Evolutionary conservation across 2,329 filamentous ascomycete genomes (phyloP), one percentile per base, ranked within the genome.

Genomic region (Colletotrichum abscissum): DNA sequence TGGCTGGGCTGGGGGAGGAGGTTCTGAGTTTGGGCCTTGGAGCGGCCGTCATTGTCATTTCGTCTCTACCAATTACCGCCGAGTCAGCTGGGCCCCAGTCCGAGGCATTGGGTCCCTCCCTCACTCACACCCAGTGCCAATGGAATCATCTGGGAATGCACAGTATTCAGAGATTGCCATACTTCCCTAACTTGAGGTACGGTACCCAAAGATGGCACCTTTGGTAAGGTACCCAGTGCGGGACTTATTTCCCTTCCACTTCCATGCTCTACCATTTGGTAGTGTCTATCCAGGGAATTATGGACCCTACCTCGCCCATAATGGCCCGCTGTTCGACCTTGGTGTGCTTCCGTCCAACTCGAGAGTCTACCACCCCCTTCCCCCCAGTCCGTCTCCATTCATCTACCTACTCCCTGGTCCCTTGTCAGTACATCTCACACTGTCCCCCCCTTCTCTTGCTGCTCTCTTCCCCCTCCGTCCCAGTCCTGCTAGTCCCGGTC

Each of bases 41-140:
- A 57, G 56, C 67, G 28, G 66, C 56, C 35, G 35, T 46, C 22
- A 63, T 58, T 68, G 56, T 67, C 67, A 67, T 67, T 60, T 72
- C 56, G 52, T 72, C 58, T 30, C 68, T 72, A 42, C 58, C 62
- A 58, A 72, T 72, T 54, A 74, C 46, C 62, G 56, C 67, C 71
- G 63, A 74, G 68, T 74, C 72, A 67, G 63, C 72, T 72, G 38
- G 72, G 58, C 72, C 72, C 72, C 63, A 72, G 72, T 74, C 72
- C 72, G 52, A 74, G 72, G 72, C 68, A 57, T 64, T 72, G 72
- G 72, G 72, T 72, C 69, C 52, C 60, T 55, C 57, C 38, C 33
- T n/a, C 30, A 14, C 26, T 46, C 57, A 57, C 19, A 57, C 42
- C 55, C 63, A 38, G 55, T 54, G 46, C 64, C n/a, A 35, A 49